Evolutionary conservation across 1,284 basidiomycete species (phyloP), one percentile per base, ranked within the genome.

Genomic region (Violaceomyces palustris): DNA sequence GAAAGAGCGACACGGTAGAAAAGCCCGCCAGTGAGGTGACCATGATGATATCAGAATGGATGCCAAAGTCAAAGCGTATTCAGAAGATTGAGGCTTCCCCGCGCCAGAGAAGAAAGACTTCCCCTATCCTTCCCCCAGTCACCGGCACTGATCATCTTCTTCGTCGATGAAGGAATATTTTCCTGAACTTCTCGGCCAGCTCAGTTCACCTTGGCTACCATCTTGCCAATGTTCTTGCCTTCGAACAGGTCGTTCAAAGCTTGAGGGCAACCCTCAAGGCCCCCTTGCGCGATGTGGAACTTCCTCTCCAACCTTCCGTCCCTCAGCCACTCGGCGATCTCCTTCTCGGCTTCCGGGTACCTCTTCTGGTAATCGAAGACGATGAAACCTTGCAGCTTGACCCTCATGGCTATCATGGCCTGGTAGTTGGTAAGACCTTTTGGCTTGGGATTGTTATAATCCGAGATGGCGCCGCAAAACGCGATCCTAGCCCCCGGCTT

Each of bases 231-330:
- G 25, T 64, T 64, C 36, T 61, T 61, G 23, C 61, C 61, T 25
- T 50, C 54, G 44, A 64, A 64, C 11, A 64, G 54, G 26, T 61
- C 61, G 25, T 51, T 50, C 24, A 64, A 39, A 10, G 61, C 53
- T 35, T 51, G 40, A 6, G 61, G 57, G 31, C 50, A 50, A 15
- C 33, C 34, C 39, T 54, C 46, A 17, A 59, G 34, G 22, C 44
- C n/a, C n/a, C 50, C 44, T 54, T 27, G 15, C 45, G 43, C 51
- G n/a, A 63, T 34, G 40, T 53, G 41, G 46, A 63, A 64, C 34
- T 85, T 84, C 35, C 86, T 80, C 70, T 88, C 85, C 53, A 94
- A 76, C 41, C 83, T 80, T n/a, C 88, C 88, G 42, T 77, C 75
- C 4, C 77, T 77, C 34, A 84, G 67, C 51, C 79, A 77, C 24